Conservation (phyloP, 805 yeast genomes). For the Debaryomyces hansenii region DNA sequence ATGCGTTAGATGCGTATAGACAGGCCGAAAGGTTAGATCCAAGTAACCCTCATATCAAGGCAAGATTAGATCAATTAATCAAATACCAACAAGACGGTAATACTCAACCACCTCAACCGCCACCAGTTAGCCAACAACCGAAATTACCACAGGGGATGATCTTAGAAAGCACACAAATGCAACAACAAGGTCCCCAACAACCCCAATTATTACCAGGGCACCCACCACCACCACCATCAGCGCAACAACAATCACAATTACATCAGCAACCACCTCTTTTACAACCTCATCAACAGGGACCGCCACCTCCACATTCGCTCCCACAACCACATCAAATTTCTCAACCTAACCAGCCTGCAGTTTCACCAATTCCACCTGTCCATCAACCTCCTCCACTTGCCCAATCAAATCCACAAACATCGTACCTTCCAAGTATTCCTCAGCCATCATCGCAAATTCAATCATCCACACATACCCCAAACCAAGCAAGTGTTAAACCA, state of each 20-base stretch:
- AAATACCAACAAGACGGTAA: constrained; percentile 71
- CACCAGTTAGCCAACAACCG: constrained; percentile 65
- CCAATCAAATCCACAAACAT: constrained; percentile 2
- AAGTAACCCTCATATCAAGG: constrained; percentile 89
- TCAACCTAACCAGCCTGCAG: constrained; percentile 10
- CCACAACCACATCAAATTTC: constrained; percentile 13
- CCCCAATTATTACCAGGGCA: constrained; percentile 8
- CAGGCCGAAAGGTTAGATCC: constrained; percentile 97
- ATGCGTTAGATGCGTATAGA: constrained; percentile 94
- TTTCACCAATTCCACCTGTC: constrained; percentile 6
- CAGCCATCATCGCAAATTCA: constrained; percentile 7
- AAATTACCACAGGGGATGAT: constrained; percentile 64
- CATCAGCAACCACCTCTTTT: constrained; percentile 15
- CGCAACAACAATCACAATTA: constrained; percentile 11
- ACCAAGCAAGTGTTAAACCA: constrained; percentile 2
- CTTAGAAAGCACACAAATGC: constrained; percentile 45
- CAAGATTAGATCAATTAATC: constrained; percentile 82
- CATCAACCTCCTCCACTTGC: constrained; percentile 7
- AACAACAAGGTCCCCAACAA: constrained; percentile 19
- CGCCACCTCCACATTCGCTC: constrained; percentile 7
- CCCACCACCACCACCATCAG: constrained; percentile 12
- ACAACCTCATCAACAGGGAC: constrained; percentile 11
- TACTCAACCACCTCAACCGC: constrained; percentile 62
- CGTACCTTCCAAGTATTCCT: not conserved
- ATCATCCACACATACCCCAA: not conserved